Conservation (phyloP, 2,329 filamentous ascomycete species). For the Xylaria sp. region DNA sequence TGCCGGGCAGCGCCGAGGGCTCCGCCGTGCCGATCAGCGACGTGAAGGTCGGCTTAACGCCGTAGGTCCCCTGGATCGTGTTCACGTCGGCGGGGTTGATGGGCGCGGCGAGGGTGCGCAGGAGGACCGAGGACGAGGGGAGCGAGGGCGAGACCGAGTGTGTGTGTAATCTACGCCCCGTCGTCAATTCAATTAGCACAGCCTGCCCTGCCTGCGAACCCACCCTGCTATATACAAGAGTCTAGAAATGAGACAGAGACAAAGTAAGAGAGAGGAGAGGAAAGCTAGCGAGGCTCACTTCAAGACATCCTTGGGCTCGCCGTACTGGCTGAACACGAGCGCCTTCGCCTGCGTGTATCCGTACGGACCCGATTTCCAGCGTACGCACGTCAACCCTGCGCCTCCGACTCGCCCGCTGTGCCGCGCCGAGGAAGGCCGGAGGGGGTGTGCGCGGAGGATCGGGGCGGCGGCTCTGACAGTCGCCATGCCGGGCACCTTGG, state of each 20-base stretch:
- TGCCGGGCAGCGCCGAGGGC: constrained; percentile 83
- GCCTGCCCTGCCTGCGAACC: background rate
- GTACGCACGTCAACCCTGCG: constrained; percentile 45
- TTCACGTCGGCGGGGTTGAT: constrained; percentile 99
- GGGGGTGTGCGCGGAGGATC: constrained; percentile 27
- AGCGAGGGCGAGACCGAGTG: constrained; percentile 82
- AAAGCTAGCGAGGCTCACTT: constrained; percentile 55
- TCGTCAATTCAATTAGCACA: background rate
- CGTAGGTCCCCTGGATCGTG: constrained; percentile 96
- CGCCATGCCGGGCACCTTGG: constrained; percentile 25
- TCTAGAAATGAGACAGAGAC: background rate
- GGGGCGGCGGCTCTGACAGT: constrained; percentile 27
- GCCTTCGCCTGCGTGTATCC: constrained; percentile 87
- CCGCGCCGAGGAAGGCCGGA: constrained; percentile 24
- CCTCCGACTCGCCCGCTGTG: constrained; percentile 5
- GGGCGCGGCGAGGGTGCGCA: constrained; percentile 88
- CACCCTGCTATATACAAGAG: background rate
- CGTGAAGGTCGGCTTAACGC: constrained; percentile 81
- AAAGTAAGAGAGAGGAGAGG: background rate
- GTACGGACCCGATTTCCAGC: constrained; percentile 70
- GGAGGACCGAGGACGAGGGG: constrained; percentile 71
- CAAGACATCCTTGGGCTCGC: constrained; percentile 78
- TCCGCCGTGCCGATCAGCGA: constrained; percentile 78
- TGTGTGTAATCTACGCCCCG: constrained; percentile 67
- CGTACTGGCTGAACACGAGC: constrained; percentile 78